phyloP scores from a whole-genome alignment of 176 grass and related monocot genomes.

The Triticum turgidum region DNA sequence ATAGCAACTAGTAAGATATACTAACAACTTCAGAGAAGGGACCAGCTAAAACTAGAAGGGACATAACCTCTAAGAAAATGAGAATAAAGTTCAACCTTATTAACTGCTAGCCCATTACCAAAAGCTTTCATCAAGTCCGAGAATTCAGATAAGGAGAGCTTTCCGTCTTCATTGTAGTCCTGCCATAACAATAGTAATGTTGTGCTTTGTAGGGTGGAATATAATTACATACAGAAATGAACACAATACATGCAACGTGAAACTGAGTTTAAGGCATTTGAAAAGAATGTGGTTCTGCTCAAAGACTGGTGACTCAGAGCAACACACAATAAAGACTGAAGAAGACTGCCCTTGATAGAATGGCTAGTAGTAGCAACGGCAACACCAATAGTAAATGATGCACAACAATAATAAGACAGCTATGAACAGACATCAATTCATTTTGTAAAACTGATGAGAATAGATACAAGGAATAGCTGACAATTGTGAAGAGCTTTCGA shows the following conservation, averaged over 20 bases:
- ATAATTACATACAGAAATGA: slow-evolving; percentile 8
- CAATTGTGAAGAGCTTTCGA: neutral
- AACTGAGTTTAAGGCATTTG: neutral
- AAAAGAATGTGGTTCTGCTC: neutral
- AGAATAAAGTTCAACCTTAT: slow-evolving; percentile 54
- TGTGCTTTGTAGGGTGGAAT: slow-evolving; percentile 15
- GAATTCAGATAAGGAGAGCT: slow-evolving; percentile 75
- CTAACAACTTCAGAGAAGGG: neutral
- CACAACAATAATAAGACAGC: neutral
- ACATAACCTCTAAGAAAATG: slow-evolving; percentile 5
- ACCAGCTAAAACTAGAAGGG: slow-evolving; percentile 1
- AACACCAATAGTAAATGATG: neutral
- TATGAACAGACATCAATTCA: neutral
- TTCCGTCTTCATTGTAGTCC: slow-evolving; percentile 79
- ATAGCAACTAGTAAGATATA: slow-evolving; percentile 32
- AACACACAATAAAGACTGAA: slow-evolving; percentile 16
- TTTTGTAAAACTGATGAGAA: neutral
- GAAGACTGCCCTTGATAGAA: neutral
- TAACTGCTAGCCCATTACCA: slow-evolving; percentile 67
- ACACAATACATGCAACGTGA: slow-evolving; percentile 14
- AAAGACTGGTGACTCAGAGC: neutral
- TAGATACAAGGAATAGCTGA: neutral
- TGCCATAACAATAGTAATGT: slow-evolving; percentile 36
- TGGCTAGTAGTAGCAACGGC: neutral
- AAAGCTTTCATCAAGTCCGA: slow-evolving; percentile 90